Evolutionary conservation across 148 eudicot genomes (phyloP).

Genomic region (Simmondsia chinensis): DNA sequence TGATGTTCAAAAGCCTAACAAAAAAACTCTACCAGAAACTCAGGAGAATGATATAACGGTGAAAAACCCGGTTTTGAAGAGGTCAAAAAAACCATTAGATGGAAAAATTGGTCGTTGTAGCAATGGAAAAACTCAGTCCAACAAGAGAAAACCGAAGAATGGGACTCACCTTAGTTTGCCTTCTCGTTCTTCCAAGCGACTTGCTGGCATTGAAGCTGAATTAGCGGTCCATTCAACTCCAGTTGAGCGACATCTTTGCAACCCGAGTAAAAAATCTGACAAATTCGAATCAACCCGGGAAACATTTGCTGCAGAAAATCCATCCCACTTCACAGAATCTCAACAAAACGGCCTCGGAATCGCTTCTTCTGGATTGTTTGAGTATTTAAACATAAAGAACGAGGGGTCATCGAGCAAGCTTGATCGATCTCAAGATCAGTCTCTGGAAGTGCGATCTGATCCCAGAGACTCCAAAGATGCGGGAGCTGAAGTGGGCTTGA

Average conservation of each 20-base stretch:
- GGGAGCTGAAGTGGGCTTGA: not conserved
- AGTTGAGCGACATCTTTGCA: not conserved
- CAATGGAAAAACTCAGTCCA: conserved; percentile 12
- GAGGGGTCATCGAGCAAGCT: conserved; percentile 25
- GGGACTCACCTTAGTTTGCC: conserved; percentile 13
- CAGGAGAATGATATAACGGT: not conserved
- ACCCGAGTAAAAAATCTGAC: not conserved
- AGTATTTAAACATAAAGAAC: too few species aligned
- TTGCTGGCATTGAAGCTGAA: conserved; percentile 22
- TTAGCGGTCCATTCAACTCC: not conserved
- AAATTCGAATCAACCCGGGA: too few species aligned
- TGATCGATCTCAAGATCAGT: conserved; percentile 8
- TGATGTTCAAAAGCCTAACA: too few species aligned
- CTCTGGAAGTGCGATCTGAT: conserved; percentile 2
- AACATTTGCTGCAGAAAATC: too few species aligned
- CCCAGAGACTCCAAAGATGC: not conserved
- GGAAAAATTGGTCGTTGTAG: conserved; percentile 2
- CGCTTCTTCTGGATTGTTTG: too few species aligned
- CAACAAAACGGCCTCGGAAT: too few species aligned
- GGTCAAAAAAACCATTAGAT: not conserved
- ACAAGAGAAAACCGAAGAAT: conserved; percentile 31
- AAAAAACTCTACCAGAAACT: conserved; percentile 1
- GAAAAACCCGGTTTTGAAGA: conserved; percentile 5
- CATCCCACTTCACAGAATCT: too few species aligned
- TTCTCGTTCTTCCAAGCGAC: conserved; percentile 48